Percentiles rank a stretch among this genome's conserved stretches.
phyloP scores from a whole-genome alignment of 805 yeast genomes.

The Candida sanyiensis region DNA sequence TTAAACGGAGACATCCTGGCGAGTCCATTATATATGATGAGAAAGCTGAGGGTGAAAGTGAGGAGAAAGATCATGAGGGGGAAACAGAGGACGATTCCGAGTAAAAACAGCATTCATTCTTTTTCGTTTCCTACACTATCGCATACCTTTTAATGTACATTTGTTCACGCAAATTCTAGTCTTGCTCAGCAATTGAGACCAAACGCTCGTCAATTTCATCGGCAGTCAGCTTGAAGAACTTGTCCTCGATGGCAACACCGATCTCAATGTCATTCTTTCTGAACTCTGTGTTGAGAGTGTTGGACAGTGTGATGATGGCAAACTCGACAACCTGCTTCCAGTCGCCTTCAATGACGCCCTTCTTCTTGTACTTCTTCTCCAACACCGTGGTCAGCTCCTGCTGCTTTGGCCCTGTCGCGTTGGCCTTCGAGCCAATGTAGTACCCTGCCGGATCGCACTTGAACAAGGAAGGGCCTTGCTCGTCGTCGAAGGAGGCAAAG shows the following conservation, averaged over 20 bases:
- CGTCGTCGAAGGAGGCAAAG: conserved; percentile 83
- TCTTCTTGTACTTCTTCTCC: conserved; percentile 84
- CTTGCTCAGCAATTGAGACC: conserved; percentile 94
- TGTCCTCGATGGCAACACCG: conserved; percentile 73
- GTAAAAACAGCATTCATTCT: no score
- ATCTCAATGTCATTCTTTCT: conserved; percentile 90
- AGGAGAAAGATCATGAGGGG: not conserved
- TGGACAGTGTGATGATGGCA: conserved; percentile 80
- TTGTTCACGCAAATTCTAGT: conserved; percentile 36
- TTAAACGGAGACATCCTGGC: conserved; percentile 40
- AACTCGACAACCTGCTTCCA: conserved; percentile 88
- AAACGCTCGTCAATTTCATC: conserved; percentile 94
- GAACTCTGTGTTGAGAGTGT: conserved; percentile 87
- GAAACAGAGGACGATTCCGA: no score
- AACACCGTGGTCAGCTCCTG: conserved; percentile 88
- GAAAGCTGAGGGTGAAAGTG: not conserved
- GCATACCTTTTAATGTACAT: conserved; percentile 4
- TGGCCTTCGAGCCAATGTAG: conserved; percentile 83
- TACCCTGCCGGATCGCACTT: conserved; percentile 98
- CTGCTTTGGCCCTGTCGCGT: conserved; percentile 95
- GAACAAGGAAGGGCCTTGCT: conserved; percentile 80
- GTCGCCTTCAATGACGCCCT: conserved; percentile 64
- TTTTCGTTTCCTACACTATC: no score
- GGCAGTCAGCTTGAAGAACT: conserved; percentile 65
- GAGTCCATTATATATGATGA: no score